These are phyloP conservation scores for Astragalus membranaceus DNA, from an alignment of 306 rosid species.

Conservation along the genomic window DNA sequence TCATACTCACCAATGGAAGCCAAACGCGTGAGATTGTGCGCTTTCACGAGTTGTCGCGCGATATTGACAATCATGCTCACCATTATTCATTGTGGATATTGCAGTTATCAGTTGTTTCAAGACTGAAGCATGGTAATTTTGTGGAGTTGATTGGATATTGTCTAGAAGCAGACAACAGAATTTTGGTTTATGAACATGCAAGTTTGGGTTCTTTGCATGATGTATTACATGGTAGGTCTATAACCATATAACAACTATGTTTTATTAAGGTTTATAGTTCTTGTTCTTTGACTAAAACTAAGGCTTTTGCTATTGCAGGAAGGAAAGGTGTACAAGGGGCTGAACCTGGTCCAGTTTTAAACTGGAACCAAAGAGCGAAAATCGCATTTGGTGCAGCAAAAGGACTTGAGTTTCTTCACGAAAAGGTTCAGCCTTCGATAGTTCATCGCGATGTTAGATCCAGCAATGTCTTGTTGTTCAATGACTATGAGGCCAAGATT, in stretches of 20 bases:
- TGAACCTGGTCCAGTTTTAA: constrained; percentile 86
- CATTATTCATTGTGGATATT: background rate
- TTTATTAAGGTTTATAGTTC: background rate
- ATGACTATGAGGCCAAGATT: constrained; percentile 64
- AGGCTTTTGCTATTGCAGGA: constrained; percentile 45
- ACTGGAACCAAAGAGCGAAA: constrained; percentile 81
- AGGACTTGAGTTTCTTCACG: constrained; percentile 90
- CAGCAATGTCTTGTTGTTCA: constrained; percentile 82
- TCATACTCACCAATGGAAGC: background rate
- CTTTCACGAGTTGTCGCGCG: too few relatives aligned
- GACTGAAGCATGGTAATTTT: constrained; percentile 75
- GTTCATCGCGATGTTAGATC: constrained; percentile 94
- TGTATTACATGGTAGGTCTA: constrained; percentile 66
- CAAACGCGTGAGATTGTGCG: too few relatives aligned
- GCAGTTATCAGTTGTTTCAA: constrained; percentile 88
- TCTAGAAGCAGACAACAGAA: constrained; percentile 64
- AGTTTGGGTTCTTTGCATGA: constrained; percentile 90
- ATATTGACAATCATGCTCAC: too few relatives aligned
- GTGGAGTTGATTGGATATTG: constrained; percentile 90
- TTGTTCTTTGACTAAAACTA: constrained; percentile 4
- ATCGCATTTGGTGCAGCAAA: constrained; percentile 93
- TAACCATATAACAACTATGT: background rate
- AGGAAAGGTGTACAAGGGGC: constrained; percentile 98
- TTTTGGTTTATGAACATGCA: constrained; percentile 81
- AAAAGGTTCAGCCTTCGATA: constrained; percentile 82